A percentile compares a stretch with the other conserved stretches of the same genome.
Evolutionary conservation across 345 rosid species (phyloP).

Genomic region (Eucalyptus pauciflora): DNA sequence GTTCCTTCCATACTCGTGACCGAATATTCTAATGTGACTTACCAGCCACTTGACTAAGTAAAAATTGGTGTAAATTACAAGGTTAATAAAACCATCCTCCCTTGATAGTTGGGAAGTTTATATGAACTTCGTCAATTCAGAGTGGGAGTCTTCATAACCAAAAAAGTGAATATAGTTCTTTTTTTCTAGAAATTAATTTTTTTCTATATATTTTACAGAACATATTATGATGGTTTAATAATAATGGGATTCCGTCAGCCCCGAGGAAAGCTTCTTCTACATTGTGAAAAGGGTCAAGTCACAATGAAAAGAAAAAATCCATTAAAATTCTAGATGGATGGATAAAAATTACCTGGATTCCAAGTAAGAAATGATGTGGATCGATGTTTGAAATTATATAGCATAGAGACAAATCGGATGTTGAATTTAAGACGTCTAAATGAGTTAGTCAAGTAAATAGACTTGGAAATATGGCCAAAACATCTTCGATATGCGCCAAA

Average conservation of each 20-base stretch:
- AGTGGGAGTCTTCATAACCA: not conserved
- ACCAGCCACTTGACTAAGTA: not conserved
- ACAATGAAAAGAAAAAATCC: not conserved
- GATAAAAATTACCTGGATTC: not conserved
- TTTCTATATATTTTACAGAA: too few relatives aligned
- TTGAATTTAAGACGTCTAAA: not conserved
- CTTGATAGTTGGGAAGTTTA: not conserved
- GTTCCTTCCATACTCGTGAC: not conserved
- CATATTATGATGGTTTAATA: not conserved
- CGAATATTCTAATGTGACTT: not conserved
- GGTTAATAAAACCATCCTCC: not conserved
- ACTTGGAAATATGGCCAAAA: not conserved
- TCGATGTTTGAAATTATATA: not conserved
- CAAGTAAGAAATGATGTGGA: not conserved
- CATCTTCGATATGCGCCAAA: not conserved
- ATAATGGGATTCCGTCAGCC: not conserved
- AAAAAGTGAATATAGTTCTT: not conserved
- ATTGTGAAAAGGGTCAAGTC: not conserved
- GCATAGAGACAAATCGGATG: not conserved
- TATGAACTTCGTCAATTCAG: not conserved
- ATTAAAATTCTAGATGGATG: not conserved
- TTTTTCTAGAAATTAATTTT: too few relatives aligned
- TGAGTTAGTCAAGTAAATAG: not conserved
- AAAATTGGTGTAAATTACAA: not conserved
- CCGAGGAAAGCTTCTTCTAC: not conserved